Evolutionary conservation across 78 protist species (phyloP), one percentile per base, ranked within the genome.

Genomic region (Trichosphaerium sp.): DNA sequence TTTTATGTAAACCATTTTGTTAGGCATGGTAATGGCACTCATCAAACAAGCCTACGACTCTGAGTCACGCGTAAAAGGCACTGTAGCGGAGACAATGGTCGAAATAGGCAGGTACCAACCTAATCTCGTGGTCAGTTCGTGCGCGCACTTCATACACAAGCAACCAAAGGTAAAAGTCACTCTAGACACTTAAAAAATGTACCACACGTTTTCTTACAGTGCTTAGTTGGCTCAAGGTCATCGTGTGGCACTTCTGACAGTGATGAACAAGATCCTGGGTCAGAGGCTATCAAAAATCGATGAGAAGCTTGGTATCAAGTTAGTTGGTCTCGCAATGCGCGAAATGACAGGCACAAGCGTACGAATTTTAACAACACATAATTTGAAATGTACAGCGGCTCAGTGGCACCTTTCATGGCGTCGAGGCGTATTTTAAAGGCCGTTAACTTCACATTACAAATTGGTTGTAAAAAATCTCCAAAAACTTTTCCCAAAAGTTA

Each of bases 51-150:
- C n/a, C n/a, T n/a, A n/a, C n/a, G n/a, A n/a, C n/a, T n/a, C n/a
- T n/a, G n/a, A n/a, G n/a, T n/a, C n/a, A n/a, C n/a, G n/a, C n/a
- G n/a, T n/a, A n/a, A n/a, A n/a, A n/a, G n/a, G n/a, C n/a, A n/a
- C n/a, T n/a, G n/a, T n/a, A n/a, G n/a, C n/a, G n/a, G n/a, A n/a
- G n/a, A n/a, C n/a, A n/a, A n/a, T n/a, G n/a, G n/a, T n/a, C n/a
- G 75, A 69, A 28, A 1, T 69, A 5, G 75, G 75, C 28, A 7
- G 1, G 35, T 3, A 69, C 44, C 75, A 69, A 55, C 75, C 75
- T 34, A 7, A 37, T 25, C 49, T 69, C 40, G 65, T 69, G n/a
- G 40, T 69, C 18, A 41, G 52, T 3, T 11, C 75, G 31, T 6
- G 52, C 29, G 64, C 4, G 21, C 48, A 1, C 18, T 55, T 25